Evolutionary conservation across 768 basidiomycete species (phyloP), one percentile per base, ranked within the genome.

Genomic region (Tricholoma sp.): DNA sequence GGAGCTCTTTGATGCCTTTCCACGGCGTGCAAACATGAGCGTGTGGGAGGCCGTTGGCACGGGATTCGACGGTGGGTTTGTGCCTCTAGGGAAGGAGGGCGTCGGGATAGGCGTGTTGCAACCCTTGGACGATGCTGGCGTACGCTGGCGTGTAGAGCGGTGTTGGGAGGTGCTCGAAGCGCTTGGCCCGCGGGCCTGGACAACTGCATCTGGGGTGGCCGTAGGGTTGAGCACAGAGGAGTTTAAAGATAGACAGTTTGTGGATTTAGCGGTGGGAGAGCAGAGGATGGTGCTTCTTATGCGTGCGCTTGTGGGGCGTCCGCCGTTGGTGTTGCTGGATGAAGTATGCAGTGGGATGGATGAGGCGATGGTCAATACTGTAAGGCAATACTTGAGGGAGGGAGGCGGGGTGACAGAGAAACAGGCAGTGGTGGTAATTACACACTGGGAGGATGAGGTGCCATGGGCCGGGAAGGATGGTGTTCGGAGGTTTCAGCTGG

Each of bases 271-370:
- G 0, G 76, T 82, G 0, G 88, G 85, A 0, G 89, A 90, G 65
- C 95, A 96, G 71, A 80, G 85, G 45, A 70, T 95, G 45, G 83
- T 93, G 17, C 73, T 98, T 36, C 77, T 98, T 42, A 85, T 95
- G 80, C 83, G 94, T 15, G 91, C 94, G 28, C 74, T 97, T 33
- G 92, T 95, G 8, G 81, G 81, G 12, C 73, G 77, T 12, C 89
- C 91, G 3, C 80, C 79, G 54, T 66, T 99, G 33, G 76, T 98
- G 6, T 75, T 98, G 9, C 72, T 98, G 39, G 96, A 99, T 65
- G 96, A 99, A 67, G 90, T 87, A 8, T 94, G 91, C 83, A 86
- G 89, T 20, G 95, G 94, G 24, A 95, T 98, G 91, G 91, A 91
- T 60, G 85, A 83, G 44, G 72, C 68, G 5, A 91, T 92, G 84